phyloP scores from a whole-genome alignment of 1,284 basidiomycete species.

The Bjerkandera adusta region DNA sequence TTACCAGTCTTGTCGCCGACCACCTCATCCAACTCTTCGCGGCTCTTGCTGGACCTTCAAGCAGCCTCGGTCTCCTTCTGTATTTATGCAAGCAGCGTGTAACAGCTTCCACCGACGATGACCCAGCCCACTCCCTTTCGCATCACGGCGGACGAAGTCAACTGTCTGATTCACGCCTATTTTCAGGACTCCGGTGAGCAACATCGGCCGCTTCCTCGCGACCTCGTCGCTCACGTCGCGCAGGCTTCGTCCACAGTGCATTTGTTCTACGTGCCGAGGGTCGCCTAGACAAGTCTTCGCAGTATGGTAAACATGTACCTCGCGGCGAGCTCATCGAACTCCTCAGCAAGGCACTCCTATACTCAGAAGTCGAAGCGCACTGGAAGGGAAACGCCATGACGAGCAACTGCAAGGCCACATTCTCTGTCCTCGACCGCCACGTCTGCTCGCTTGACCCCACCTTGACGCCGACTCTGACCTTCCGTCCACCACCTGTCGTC shows the following conservation, averaged over 20 bases:
- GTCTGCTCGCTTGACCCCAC: constrained; percentile 52
- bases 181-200: constrained; percentile 72
- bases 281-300: constrained; percentile 62
- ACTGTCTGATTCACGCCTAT: constrained; percentile 81
- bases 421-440: constrained; percentile 71
- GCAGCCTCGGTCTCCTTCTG: no score
- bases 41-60: not conserved
- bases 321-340: constrained; percentile 81
- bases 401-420: constrained; percentile 60
- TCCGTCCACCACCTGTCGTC: constrained; percentile 15
- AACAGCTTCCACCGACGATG: not conserved
- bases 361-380: constrained; percentile 81
- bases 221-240: constrained; percentile 1
- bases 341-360: constrained; percentile 77
- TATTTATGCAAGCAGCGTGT: no score
- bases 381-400: constrained; percentile 62
- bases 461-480: constrained; percentile 15
- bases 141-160: constrained; percentile 81
- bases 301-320: constrained; percentile 70
- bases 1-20: no score
- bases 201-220: not conserved
- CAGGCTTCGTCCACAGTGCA: constrained; percentile 78
- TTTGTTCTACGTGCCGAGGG: constrained; percentile 73
- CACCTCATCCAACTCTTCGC: not conserved
- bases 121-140: constrained; percentile 37